A percentile compares a stretch with the other conserved stretches of the same genome.
Evolutionary conservation across 1,284 basidiomycete species (phyloP).

Genomic region (Farysia itapuensis): DNA sequence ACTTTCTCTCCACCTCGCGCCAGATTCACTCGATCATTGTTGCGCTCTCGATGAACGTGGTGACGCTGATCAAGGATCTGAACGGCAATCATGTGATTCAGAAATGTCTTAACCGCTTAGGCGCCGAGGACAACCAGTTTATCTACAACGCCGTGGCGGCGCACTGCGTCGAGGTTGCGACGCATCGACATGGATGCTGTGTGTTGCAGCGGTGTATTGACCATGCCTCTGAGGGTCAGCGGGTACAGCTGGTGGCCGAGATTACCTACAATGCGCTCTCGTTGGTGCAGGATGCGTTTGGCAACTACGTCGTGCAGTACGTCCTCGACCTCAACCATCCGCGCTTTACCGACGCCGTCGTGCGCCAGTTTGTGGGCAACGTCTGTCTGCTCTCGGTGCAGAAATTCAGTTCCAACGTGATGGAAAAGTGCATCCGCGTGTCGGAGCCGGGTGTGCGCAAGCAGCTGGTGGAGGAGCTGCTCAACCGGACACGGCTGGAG

Average conservation of each 20-base stretch:
- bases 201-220: conserved; percentile 98
- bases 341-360: conserved; percentile 94
- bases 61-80: conserved; percentile 98
- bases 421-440: conserved; percentile 96
- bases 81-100: conserved; percentile 99
- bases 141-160: conserved; percentile 99
- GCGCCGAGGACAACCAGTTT: conserved; percentile 98
- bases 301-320: conserved; percentile 95
- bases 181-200: conserved; percentile 98
- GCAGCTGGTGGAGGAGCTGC: conserved; percentile 89
- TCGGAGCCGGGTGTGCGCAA: conserved; percentile 92
- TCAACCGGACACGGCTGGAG: conserved; percentile 91
- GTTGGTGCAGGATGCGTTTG: conserved; percentile 97
- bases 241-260: conserved; percentile 95
- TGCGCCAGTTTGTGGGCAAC: conserved; percentile 95
- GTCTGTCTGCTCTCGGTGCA: conserved; percentile 97
- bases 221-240: conserved; percentile 92
- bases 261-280: conserved; percentile 98
- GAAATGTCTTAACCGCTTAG: conserved; percentile 97
- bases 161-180: conserved; percentile 98
- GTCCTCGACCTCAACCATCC: conserved; percentile 97
- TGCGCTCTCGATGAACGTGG: conserved; percentile 94
- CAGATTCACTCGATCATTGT: conserved; percentile 98
- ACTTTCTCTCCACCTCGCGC: conserved; percentile 70
- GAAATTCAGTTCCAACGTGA: conserved; percentile 95